These are phyloP conservation scores for Aristolochia contorta DNA, from an alignment of 164 flowering plant genomes.

Conservation along the genomic window DNA sequence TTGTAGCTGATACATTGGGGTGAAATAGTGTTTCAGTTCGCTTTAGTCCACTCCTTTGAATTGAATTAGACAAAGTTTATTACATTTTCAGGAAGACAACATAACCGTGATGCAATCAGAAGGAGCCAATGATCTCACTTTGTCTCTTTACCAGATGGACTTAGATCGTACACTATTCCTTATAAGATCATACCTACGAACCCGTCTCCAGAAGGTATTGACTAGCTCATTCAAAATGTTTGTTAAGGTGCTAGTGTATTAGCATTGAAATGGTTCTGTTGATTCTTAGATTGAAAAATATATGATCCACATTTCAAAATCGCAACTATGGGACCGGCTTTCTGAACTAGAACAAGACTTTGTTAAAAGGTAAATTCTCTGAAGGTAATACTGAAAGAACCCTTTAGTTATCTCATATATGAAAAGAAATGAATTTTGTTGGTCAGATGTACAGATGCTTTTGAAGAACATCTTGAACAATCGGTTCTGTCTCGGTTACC, in stretches of 20 bases:
- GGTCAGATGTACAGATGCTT: conserved; percentile 50
- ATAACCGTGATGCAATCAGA: conserved; percentile 42
- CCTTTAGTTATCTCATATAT: too few relatives aligned
- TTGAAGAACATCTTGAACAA: conserved; percentile 59
- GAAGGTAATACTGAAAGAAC: too few relatives aligned
- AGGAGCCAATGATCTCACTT: conserved; percentile 58
- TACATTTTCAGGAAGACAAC: conserved; percentile 53
- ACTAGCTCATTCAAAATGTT: too few relatives aligned
- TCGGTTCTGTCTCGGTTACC: conserved; percentile 74
- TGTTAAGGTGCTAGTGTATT: too few relatives aligned
- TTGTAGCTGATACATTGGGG: too few relatives aligned
- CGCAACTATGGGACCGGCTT: conserved; percentile 48
- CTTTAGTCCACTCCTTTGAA: too few relatives aligned
- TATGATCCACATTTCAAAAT: conserved; percentile 52
- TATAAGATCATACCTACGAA: conserved; percentile 78
- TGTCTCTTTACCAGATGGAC: conserved; percentile 89
- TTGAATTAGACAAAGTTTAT: not conserved
- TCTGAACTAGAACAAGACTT: conserved; percentile 61
- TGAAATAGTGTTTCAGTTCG: too few relatives aligned
- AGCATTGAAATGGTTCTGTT: not conserved
- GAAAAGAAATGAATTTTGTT: conserved; percentile 5
- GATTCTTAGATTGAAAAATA: conserved; percentile 69
- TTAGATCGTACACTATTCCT: conserved; percentile 69
- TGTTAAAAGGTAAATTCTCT: conserved; percentile 41
- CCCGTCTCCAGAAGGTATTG: conserved; percentile 88